Conservation (phyloP, 2,329 filamentous ascomycete species). For the Monosporascus sp. region DNA sequence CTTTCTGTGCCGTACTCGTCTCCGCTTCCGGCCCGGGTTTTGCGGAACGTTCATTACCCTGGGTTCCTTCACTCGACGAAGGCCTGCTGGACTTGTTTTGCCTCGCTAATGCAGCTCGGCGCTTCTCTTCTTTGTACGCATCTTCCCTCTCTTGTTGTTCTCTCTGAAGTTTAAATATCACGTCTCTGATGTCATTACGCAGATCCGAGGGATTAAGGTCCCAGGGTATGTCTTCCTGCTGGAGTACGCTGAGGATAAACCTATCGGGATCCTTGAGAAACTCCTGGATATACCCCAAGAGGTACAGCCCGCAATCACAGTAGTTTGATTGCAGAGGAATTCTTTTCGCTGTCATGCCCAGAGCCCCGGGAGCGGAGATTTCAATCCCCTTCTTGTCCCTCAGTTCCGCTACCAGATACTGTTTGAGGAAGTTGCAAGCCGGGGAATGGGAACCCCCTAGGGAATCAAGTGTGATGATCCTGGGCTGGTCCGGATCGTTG, state of each 20-base stretch:
- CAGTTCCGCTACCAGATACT: constrained; percentile 73
- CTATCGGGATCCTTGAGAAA: constrained; percentile 71
- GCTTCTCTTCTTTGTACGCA: constrained; percentile 31
- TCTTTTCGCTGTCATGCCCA: constrained; percentile 63
- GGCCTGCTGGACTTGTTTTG: constrained; percentile 5
- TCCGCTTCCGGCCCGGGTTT: neutral
- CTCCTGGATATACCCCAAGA: constrained; percentile 77
- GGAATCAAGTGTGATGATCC: constrained; percentile 85
- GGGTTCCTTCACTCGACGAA: neutral
- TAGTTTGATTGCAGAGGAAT: constrained; percentile 80
- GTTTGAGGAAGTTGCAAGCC: constrained; percentile 64
- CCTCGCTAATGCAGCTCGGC: constrained; percentile 12
- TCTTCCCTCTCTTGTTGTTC: constrained; percentile 46
- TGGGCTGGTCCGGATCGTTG: constrained; percentile 50
- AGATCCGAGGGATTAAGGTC: constrained; percentile 54
- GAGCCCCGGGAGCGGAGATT: constrained; percentile 13
- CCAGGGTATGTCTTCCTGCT: constrained; percentile 46
- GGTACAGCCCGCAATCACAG: constrained; percentile 83
- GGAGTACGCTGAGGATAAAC: constrained; percentile 64
- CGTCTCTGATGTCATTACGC: constrained; percentile 59
- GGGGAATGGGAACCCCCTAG: constrained; percentile 59
- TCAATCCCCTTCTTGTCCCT: constrained; percentile 48
- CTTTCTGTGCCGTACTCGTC: neutral
- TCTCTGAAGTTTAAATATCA: constrained; percentile 58
- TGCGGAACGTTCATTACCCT: neutral